Base-by-base conservation (phyloP, 805 yeast genomes). In the Teunomyces panamensis region DNA sequence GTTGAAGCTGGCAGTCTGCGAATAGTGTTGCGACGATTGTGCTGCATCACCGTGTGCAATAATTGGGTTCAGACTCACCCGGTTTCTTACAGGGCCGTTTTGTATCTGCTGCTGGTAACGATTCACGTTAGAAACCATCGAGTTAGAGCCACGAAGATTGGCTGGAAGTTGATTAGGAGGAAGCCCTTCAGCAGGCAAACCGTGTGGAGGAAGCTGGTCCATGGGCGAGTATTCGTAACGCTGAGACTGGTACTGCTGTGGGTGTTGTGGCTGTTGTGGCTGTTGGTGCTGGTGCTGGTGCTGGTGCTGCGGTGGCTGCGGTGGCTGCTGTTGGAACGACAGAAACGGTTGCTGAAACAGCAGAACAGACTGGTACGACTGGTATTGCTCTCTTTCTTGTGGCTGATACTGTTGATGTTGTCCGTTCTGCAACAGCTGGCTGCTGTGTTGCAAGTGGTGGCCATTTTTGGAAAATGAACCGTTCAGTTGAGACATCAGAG, bases 131-230 rank as follows among this genome's bases (percentile, higher is more conserved):
- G 57, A 50, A 6, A 47, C 49, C 51, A 55, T 56, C 24, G 58
- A 51, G 37, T 50, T 54, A 8, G 56, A 49, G n/a, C 55, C 53
- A 48, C 67, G 56, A 39, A 60, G 56, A 33, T 58, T 58, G 9
- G 65, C 55, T 7, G 69, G 64, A 35, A 61, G 56, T 32, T 56
- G 52, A 46, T 57, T 56, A 8, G 49, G 55, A 2, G 65, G 60
- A 45, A 58, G 47, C 2, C 69, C 74, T 35, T 60, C 60, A 9
- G 62, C 44, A 13, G 69, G 68, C 39, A 63, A 56, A 7, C 69
- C 70, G 33, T 66, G 67, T 4, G 65, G 69, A 5, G 64, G 69
- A 13, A 53, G 56, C 48, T 63, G 70, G 45, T 67, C 70, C 37
- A 48, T 17, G 28, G 47, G 48, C 11, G 46, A 42, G 37, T 44